phyloP scores from a whole-genome alignment of 176 grass and related monocot species.

The Phyllostachys edulis region DNA sequence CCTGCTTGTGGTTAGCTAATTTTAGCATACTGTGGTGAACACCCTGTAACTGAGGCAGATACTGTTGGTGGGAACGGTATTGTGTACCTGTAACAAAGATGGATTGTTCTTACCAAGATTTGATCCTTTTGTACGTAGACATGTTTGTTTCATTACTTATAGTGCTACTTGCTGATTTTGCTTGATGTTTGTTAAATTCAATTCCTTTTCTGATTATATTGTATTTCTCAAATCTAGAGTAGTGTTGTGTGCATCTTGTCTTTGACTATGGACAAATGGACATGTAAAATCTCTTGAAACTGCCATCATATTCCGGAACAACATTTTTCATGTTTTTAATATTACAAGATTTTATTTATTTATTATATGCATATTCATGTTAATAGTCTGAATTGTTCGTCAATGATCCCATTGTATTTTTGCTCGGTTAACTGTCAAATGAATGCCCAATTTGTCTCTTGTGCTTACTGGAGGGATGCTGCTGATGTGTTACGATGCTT shows the following conservation, averaged over 20 bases:
- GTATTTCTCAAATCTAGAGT: not conserved
- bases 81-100: not conserved
- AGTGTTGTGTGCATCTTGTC: not conserved
- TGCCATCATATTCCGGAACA: not conserved
- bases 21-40: not conserved
- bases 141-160: not conserved
- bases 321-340: not conserved
- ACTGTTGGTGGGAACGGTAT: not conserved
- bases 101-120: slow-evolving; percentile 1
- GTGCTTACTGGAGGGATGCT: slow-evolving; percentile 7
- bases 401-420: not conserved
- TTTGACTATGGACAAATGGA: not conserved
- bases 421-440: not conserved
- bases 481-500: slow-evolving; percentile 26
- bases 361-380: not conserved
- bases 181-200: not conserved
- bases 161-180: not conserved
- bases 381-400: not conserved
- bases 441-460: not conserved
- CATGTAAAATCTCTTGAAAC: not conserved
- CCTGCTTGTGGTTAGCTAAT: not conserved
- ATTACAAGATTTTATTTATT: not conserved
- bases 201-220: not conserved
- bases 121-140: not conserved
- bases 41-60: not conserved